Conservation (phyloP, 192 early-diverging fungal genomes). For the Coemansia sp. region DNA sequence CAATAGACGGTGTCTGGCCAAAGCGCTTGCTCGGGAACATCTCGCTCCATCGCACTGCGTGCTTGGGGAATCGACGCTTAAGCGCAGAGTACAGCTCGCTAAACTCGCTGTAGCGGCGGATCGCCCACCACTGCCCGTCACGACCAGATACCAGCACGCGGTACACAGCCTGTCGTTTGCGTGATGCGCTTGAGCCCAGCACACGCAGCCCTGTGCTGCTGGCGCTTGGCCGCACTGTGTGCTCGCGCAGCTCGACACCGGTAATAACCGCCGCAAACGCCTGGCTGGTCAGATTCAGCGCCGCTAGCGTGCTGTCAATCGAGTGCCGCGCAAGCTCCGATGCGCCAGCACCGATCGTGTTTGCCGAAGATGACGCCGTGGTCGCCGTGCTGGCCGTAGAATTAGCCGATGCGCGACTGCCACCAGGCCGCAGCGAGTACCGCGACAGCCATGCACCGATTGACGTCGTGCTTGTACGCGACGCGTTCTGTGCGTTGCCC, state of each 20-base stretch:
- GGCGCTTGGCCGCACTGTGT: constrained; percentile 13
- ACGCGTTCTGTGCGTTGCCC: constrained; percentile 1
- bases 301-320: constrained; percentile 43
- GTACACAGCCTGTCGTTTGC: constrained; percentile 41
- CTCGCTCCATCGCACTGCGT: constrained; percentile 28
- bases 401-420: constrained; percentile 40
- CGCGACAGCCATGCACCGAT: constrained; percentile 51
- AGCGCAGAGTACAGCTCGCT: constrained; percentile 36
- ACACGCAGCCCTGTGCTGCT: constrained; percentile 18
- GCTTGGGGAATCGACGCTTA: constrained; percentile 30
- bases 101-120: constrained; percentile 52
- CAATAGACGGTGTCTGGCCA: constrained; percentile 32
- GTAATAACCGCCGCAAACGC: constrained; percentile 51
- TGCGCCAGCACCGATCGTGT: constrained; percentile 21
- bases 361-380: constrained; percentile 27
- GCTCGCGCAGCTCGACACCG: constrained; percentile 47
- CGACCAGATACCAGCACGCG: constrained; percentile 50
- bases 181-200: constrained; percentile 13
- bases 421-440: constrained; percentile 38
- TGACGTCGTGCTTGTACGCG: constrained; percentile 10
- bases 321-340: constrained; percentile 50
- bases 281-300: constrained; percentile 36
- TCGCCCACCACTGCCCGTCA: constrained; percentile 47
- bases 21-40: constrained; percentile 48
- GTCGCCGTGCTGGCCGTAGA: constrained; percentile 38